Evolutionary conservation across 78 protist genomes (phyloP), one percentile per base, ranked within the genome.

Genomic region (Tieghemostelium lacteum): DNA sequence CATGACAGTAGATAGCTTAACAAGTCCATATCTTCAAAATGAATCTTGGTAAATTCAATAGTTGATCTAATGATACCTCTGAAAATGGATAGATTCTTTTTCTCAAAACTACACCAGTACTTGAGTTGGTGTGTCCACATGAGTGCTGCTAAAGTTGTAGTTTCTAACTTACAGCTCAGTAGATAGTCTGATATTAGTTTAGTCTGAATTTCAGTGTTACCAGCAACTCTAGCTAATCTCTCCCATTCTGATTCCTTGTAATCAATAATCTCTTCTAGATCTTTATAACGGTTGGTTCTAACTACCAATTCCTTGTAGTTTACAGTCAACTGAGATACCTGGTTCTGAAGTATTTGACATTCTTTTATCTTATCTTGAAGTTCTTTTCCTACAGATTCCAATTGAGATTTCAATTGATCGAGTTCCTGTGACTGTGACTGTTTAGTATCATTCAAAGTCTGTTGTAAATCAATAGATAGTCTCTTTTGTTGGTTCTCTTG

Each of bases 71-170:
- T 83, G 49, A 83, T 83, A 55, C 91, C 91, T 16, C 37, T 34
- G 60, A 83, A 83, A 26, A 83, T 66, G 10, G 42, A 8, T 19
- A 42, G 34, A 7, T 45, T 28, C 0, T 69, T 63, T 8, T 16
- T 31, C 45, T 83, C 61, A 40, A 67, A 70, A 20, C 73, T 22
- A 14, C 62, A 19, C 91, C 91, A 83, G 33, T 83, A 83, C 2
- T 61, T 54, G 16, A 83, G 55, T 69, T 83, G 91, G 10, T 83
- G 78, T 70, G 58, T 69, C 91, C 91, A 83, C 91, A 83, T 60
- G 19, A 69, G 91, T 45, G 65, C 65, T 5, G 77, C 91, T 8
- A 83, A n/a, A 17, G 62, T 58, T 19, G 91, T 42, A n/a, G 66
- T 76, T 58, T 83, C 91, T 10, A 83, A 64, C 45, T 83, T 83